Conservation (phyloP, 805 yeast species). For the Jamesozyma spencerorum region DNA sequence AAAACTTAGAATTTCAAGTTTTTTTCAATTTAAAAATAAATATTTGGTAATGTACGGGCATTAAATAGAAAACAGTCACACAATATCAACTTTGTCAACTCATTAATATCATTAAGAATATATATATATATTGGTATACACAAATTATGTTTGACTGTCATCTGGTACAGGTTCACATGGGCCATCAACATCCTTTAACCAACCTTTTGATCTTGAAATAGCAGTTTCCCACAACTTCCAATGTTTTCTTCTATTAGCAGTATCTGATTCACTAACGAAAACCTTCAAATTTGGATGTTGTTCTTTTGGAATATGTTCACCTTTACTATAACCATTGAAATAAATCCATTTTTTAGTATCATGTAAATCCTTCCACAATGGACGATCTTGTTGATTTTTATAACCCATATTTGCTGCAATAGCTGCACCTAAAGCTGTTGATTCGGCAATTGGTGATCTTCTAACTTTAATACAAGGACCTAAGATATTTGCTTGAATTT, state of each 20-base stretch:
- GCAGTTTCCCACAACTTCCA: conserved; percentile 84
- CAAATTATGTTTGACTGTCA: background rate
- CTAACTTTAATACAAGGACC: conserved; percentile 80
- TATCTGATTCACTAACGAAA: conserved; percentile 38
- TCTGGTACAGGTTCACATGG: background rate
- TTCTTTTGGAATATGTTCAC: conserved; percentile 13
- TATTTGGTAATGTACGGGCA: no score
- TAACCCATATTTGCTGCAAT: conserved; percentile 79
- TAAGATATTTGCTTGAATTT: conserved; percentile 83
- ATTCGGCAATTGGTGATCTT: conserved; percentile 75
- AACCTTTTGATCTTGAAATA: conserved; percentile 67
- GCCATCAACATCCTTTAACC: conserved; percentile 41
- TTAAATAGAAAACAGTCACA: no score
- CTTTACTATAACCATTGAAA: conserved; percentile 60
- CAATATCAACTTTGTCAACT: no score
- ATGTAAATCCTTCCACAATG: conserved; percentile 64
- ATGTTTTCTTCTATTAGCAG: conserved; percentile 48
- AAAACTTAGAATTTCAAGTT: no score
- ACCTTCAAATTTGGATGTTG: conserved; percentile 25
- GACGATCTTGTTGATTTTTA: conserved; percentile 42
- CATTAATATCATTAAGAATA: no score
- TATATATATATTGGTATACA: background rate
- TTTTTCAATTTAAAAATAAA: no score
- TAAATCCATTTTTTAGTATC: conserved; percentile 85
- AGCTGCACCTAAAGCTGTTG: conserved; percentile 94